Evolutionary conservation across 148 eudicot species (phyloP).

Genomic region (Persicaria maculosa): DNA sequence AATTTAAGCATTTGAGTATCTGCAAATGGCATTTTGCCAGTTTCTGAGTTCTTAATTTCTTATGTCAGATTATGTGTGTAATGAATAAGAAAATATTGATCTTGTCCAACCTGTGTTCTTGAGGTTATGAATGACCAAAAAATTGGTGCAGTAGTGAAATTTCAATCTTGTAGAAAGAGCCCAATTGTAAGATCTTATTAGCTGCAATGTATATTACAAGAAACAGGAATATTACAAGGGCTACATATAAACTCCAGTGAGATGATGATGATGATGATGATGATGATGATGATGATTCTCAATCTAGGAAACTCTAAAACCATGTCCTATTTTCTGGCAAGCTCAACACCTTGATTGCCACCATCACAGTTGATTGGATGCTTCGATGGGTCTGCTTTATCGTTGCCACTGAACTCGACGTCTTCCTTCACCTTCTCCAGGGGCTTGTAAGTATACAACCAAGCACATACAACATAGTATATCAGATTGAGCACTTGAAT

Average conservation of each 20-base stretch:
- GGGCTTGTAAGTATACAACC: constrained; percentile 33
- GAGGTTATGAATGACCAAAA: too few relatives aligned
- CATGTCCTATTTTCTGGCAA: background rate
- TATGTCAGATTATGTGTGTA: background rate
- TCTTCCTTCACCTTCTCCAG: constrained; percentile 25
- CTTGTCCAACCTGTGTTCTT: too few relatives aligned
- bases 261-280: background rate
- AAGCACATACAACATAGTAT: constrained; percentile 30
- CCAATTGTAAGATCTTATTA: background rate
- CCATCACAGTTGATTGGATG: background rate
- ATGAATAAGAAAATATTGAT: background rate
- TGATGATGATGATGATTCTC: background rate
- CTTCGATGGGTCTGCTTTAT: background rate
- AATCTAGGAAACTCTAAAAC: constrained; percentile 2
- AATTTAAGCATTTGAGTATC: background rate
- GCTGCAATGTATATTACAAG: background rate
- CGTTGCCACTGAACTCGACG: background rate
- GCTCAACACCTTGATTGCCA: background rate
- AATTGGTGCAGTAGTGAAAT: too few relatives aligned
- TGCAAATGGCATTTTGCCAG: background rate
- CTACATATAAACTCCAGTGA: background rate
- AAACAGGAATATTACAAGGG: background rate
- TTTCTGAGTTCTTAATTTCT: background rate
- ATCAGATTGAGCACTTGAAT: constrained; percentile 36
- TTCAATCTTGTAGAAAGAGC: background rate